A percentile compares a stretch with the other conserved stretches of the same genome.
Conservation (phyloP, 2,329 filamentous ascomycete species). For the Talaromyces rugulosus region DNA sequence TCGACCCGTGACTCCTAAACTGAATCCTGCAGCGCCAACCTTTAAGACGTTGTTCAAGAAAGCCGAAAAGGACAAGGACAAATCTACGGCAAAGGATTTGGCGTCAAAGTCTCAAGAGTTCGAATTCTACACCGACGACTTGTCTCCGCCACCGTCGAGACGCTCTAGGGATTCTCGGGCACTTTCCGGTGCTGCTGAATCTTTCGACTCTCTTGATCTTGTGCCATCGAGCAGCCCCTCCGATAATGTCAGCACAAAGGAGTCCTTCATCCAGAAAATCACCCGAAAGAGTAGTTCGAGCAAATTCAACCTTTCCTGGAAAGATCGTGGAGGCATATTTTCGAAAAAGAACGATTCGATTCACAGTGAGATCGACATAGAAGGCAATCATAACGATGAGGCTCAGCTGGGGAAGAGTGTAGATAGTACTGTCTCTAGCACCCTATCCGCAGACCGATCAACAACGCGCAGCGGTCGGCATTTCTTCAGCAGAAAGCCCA, state of each 20-base stretch:
- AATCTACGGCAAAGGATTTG: conserved; percentile 14
- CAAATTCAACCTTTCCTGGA: conserved; percentile 50
- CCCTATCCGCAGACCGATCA: conserved; percentile 39
- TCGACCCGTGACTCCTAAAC: conserved; percentile 53
- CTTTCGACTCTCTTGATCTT: conserved; percentile 45
- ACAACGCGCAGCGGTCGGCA: conserved; percentile 39
- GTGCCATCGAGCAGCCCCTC: conserved; percentile 40
- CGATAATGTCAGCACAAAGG: conserved; percentile 39
- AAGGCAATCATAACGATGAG: conserved; percentile 28
- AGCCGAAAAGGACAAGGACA: conserved; percentile 42
- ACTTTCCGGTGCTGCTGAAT: conserved; percentile 43
- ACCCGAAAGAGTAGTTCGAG: conserved; percentile 48
- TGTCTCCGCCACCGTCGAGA: conserved; percentile 43
- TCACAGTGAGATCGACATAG: conserved; percentile 43
- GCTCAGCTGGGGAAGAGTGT: conserved; percentile 40
- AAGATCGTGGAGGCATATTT: conserved; percentile 45
- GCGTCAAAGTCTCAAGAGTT: conserved; percentile 19
- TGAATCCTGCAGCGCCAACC: conserved; percentile 86
- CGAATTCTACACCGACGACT: conserved; percentile 31
- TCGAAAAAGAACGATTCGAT: conserved; percentile 42
- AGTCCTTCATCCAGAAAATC: conserved; percentile 50
- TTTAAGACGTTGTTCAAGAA: conserved; percentile 69
- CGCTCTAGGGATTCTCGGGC: conserved; percentile 42
- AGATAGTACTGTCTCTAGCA: conserved; percentile 39
- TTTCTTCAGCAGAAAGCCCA: conserved; percentile 46